Evolutionary conservation across 2,329 filamentous ascomycete genomes (phyloP).

Genomic region (Apiospora koreana): DNA sequence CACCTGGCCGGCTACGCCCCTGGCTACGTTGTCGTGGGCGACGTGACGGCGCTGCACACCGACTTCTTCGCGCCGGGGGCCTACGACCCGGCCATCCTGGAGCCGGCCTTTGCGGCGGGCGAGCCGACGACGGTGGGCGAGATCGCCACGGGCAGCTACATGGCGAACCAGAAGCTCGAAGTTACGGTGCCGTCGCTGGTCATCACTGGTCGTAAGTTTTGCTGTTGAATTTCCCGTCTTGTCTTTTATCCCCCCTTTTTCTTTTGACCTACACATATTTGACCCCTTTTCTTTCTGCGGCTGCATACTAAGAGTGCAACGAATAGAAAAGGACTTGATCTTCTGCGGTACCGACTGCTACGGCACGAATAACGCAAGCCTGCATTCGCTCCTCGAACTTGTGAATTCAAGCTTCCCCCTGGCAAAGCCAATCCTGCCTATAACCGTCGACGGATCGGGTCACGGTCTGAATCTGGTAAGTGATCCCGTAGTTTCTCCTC

Average conservation of each 20-base stretch:
- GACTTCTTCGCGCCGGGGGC: constrained; percentile 53
- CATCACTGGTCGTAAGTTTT: constrained; percentile 53
- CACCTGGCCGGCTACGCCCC: constrained; percentile 26
- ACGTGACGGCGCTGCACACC: constrained; percentile 50
- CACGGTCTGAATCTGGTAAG: constrained; percentile 51
- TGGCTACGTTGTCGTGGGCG: constrained; percentile 54
- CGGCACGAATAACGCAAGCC: constrained; percentile 42
- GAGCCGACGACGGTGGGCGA: constrained; percentile 61
- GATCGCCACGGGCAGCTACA: constrained; percentile 47
- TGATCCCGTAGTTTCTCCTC: background rate
- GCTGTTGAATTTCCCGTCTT: background rate
- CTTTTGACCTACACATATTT: too few species aligned
- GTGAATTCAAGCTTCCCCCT: constrained; percentile 39
- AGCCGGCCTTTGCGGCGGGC: constrained; percentile 45
- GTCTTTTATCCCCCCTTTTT: background rate
- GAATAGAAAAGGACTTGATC: constrained; percentile 46
- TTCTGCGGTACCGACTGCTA: constrained; percentile 66
- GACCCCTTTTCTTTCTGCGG: background rate
- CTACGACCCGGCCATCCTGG: constrained; percentile 57
- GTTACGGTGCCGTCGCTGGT: constrained; percentile 54
- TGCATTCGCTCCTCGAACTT: constrained; percentile 39
- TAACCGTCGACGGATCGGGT: constrained; percentile 53
- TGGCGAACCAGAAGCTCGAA: constrained; percentile 39
- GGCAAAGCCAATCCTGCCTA: constrained; percentile 49
- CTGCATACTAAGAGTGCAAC: background rate